Conservation (phyloP, 352 stramenopile species). For the Globisporangium sylvaticum region DNA sequence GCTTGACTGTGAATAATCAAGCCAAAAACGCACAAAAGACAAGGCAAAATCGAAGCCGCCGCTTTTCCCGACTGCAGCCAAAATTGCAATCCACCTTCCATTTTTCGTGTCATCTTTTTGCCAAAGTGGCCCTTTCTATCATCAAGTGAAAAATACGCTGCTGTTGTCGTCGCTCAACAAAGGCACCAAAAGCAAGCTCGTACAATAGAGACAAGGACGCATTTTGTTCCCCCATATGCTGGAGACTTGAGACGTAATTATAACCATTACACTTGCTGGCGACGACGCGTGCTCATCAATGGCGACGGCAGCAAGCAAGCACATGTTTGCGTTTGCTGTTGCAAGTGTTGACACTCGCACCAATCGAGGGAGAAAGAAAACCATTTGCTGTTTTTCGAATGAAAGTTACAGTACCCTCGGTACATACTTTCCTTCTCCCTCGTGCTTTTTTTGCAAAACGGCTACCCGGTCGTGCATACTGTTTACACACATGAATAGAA, state of each 20-base stretch:
- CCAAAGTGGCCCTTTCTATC: background rate
- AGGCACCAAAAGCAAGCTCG: background rate
- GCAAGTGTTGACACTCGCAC: background rate
- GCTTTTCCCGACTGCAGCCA: background rate
- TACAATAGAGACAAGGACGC: background rate
- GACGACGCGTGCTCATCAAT: background rate
- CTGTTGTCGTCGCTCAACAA: background rate
- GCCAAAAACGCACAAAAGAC: background rate
- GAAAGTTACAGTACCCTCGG: background rate
- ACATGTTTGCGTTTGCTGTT: background rate
- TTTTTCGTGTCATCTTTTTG: background rate
- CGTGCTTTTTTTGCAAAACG: background rate
- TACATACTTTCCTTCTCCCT: background rate
- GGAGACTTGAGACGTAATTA: background rate
- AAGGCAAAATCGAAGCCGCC: background rate
- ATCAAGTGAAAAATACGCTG: background rate
- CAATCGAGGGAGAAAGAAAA: background rate
- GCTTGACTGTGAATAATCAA: background rate
- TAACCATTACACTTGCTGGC: background rate
- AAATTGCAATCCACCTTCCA: background rate
- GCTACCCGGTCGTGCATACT: background rate
- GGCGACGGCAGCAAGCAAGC: background rate
- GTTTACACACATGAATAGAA: background rate
- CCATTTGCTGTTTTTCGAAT: conserved; percentile 6
- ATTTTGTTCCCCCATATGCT: background rate